Percentiles rank a stretch among this genome's conserved stretches.
Conservation (phyloP, 169 alveolate species). For the Plasmodium yoelii region DNA sequence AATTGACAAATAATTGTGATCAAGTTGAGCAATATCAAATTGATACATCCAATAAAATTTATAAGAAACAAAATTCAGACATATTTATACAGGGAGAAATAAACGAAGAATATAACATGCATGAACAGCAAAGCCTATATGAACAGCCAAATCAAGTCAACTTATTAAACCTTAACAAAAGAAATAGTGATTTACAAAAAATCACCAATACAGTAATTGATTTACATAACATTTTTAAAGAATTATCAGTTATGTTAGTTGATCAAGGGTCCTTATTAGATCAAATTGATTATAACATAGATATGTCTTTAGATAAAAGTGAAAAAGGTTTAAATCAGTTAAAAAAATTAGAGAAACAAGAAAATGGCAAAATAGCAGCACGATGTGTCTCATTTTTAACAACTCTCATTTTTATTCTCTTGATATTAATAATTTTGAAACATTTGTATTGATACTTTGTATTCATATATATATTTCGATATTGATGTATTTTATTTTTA, state of each 20-base stretch:
- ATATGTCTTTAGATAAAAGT: conserved; percentile 57
- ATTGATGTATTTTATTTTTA: neutral
- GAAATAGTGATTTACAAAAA: conserved; percentile 83
- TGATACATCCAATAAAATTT: neutral
- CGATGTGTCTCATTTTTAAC: conserved; percentile 68
- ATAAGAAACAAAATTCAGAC: too few species aligned
- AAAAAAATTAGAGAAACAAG: conserved; percentile 50
- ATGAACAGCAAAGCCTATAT: conserved; percentile 38
- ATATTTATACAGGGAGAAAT: too few species aligned
- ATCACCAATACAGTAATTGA: conserved; percentile 83
- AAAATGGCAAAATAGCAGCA: conserved; percentile 44
- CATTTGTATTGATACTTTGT: conserved; percentile 18
- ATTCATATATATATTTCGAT: conserved; percentile 9
- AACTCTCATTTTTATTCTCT: conserved; percentile 33
- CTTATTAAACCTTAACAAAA: conserved; percentile 64
- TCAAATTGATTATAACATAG: conserved; percentile 87
- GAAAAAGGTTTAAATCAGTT: conserved; percentile 72
- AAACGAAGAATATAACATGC: neutral
- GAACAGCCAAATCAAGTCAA: conserved; percentile 64
- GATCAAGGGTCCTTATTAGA: conserved; percentile 89
- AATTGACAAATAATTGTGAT: conserved; percentile 68
- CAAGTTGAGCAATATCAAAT: conserved; percentile 37
- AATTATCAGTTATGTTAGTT: conserved; percentile 82
- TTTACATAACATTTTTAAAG: conserved; percentile 85
- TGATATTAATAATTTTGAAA: conserved; percentile 69